Base-by-base conservation (phyloP, 192 early-diverging fungal genomes). In the Coemansia javaensis region DNA sequence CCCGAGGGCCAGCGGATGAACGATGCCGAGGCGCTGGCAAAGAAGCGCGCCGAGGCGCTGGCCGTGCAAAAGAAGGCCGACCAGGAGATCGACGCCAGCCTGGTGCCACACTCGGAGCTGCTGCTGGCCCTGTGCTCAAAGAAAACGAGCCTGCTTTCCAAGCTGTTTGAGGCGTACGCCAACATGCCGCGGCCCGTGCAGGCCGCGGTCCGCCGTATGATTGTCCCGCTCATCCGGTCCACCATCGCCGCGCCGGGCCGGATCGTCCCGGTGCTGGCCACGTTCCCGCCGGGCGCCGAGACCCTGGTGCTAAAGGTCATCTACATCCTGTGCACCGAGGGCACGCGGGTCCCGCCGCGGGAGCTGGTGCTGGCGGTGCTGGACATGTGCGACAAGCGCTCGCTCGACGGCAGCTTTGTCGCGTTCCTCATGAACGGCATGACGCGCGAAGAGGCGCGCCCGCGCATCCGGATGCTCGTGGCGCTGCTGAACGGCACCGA, bases 51-150 rank as follows among this genome's bases (percentile, higher is more conserved):
- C 3, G 46, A 47, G 10, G 20, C 53, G 5, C 15, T 44, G 5
- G 46, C 47, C 12, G 17, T 62, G 31, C 59, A 55, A 40, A 41
- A 43, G 21, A 47, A 46, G 24, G 57, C 47, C 32, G 58, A 65
- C 6, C 33, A 30, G 14, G 43, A 34, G 1, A 58, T 74, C 13
- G 63, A 60, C 6, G 33, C 18, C 17, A 27, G 14, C 10, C 16
- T 74, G 45, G 53, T 65, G 13, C 17, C 34, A 10, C 61, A 66
- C 30, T 31, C 53, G 12, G 63, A 74, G 51, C 53, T 66, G 5
- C 32, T 65, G n/a, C 23, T 74, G 38, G 70, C 70, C 10, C 58
- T 74, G 44, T 57, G 70, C 32, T 62, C 70, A 11, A 63, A 63
- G 45, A 74, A 74, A 20, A 47, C 58, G 32, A 47, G 58, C 14